Evolutionary conservation across 441 rosid species (phyloP), one percentile per base, ranked within the genome.

Genomic region (Adansonia grandidieri): DNA sequence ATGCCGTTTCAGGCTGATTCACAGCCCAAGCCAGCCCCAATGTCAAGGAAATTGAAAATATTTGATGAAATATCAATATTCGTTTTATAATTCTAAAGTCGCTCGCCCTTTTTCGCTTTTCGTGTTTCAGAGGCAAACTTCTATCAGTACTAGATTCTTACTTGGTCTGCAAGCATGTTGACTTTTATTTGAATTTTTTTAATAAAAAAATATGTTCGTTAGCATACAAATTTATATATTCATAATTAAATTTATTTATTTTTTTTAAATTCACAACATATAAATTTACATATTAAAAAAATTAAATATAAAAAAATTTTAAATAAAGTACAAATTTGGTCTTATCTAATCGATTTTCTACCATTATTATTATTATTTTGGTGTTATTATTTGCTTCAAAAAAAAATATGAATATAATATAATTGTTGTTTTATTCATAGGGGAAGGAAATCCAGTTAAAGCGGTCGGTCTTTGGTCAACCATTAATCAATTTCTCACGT

Each of bases 121-220:
- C 22, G 19, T 58, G 63, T 19, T 58, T 58, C 28, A 6, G 2
- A 28, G 20, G 28, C 62, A 19, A 57, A 20, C 3, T 19, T 6
- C 3, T 17, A n/a, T 17, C n/a, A 56, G 22, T 1, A 2, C 24
- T 6, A 2, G 8, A 58, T 19, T 9, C 28, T 20, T 58, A 32
- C 68, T 63, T 63, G 68, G 9, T 63, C 47, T 32, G 68, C 68
- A 63, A 15, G 68, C 7, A 63, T 4, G 10, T 7, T 37, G 68
- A 63, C 68, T 14, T 19, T 11, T 4, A 20, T 6, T 9, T 63
- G 0, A 19, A 14, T 53, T 14, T 53, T 53, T 53, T 53, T 14
- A 24, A 24, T 24, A 24, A 24, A 24, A 24, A 24, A 24, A 24
- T 24, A 24, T 24, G 28, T 24, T 24, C 28, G 28, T 24, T 24